Evolutionary conservation across 2,329 filamentous ascomycete species (phyloP).

Genomic region (Colletotrichum salicis): DNA sequence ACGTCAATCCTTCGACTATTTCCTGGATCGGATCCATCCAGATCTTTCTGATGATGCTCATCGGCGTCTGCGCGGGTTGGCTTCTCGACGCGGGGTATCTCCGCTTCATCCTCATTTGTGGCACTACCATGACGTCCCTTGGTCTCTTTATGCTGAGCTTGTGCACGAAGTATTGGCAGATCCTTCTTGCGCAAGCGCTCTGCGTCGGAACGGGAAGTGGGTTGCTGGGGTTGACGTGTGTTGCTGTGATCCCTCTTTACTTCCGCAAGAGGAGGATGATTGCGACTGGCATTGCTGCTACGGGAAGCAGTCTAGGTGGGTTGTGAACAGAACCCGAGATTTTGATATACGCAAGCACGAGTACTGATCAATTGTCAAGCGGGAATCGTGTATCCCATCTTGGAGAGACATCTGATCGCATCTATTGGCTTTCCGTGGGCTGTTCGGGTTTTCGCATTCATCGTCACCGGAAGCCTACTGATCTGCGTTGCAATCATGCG

Average conservation of each 20-base stretch:
- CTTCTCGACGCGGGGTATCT: slow-evolving; percentile 60
- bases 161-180: slow-evolving; percentile 54
- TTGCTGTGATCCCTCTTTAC: slow-evolving; percentile 47
- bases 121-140: slow-evolving; percentile 55
- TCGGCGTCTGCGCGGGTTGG: slow-evolving; percentile 55
- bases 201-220: slow-evolving; percentile 58
- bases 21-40: slow-evolving; percentile 61
- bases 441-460: slow-evolving; percentile 25
- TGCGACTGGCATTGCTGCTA: slow-evolving; percentile 47
- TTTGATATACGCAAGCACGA: neutral
- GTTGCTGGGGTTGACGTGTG: slow-evolving; percentile 50
- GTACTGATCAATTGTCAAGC: neutral
- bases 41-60: slow-evolving; percentile 55
- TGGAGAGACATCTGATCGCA: slow-evolving; percentile 21
- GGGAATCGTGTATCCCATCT: slow-evolving; percentile 27
- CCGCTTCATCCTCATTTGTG: slow-evolving; percentile 50
- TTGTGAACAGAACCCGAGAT: neutral
- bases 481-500: slow-evolving; percentile 25
- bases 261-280: slow-evolving; percentile 44
- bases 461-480: slow-evolving; percentile 24
- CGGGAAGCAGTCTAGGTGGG: slow-evolving; percentile 46
- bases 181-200: slow-evolving; percentile 56
- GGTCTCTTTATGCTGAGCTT: slow-evolving; percentile 57
- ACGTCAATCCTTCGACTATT: slow-evolving; percentile 40
- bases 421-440: slow-evolving; percentile 29